These are phyloP conservation scores for Sarocladiaceae sp. DNA, from an alignment of 2,329 filamentous ascomycete species.

Conservation along the genomic window DNA sequence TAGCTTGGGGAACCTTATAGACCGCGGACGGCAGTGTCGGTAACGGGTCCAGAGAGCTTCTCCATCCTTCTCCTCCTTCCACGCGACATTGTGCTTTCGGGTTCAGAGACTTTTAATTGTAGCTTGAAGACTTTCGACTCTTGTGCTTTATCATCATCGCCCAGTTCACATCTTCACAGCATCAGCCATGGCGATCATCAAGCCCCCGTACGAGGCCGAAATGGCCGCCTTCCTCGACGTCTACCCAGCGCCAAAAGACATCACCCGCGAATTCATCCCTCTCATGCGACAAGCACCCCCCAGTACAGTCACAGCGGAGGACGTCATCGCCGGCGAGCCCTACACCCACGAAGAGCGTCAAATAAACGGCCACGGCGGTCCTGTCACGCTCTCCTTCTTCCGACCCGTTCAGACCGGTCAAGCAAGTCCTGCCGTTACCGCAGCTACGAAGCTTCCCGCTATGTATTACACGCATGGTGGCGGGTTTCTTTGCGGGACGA, in stretches of 20 bases:
- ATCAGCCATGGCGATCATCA: slow-evolving; percentile 11
- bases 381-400: slow-evolving; percentile 19
- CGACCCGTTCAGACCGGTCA: slow-evolving; percentile 7
- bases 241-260: slow-evolving; percentile 13
- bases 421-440: neutral
- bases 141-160: no score
- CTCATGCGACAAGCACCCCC: slow-evolving; percentile 14
- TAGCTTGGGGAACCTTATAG: no score
- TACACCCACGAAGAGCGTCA: slow-evolving; percentile 18
- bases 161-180: no score
- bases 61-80: no score
- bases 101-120: no score
- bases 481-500: slow-evolving; percentile 18
- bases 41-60: no score
- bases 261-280: slow-evolving; percentile 15
- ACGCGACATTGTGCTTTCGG: no score
- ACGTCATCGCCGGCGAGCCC: slow-evolving; percentile 14
- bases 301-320: slow-evolving; percentile 13
- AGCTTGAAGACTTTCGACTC: no score
- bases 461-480: slow-evolving; percentile 20
- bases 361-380: slow-evolving; percentile 15
- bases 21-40: no score
- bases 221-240: slow-evolving; percentile 15
- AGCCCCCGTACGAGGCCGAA: slow-evolving; percentile 18
- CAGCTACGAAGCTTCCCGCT: slow-evolving; percentile 11